Percentiles rank a stretch among this genome's conserved stretches.
These are phyloP conservation scores for Blastobotrys raffinosifermentans DNA, from an alignment of 1,139 yeast species.

Conservation along the genomic window DNA sequence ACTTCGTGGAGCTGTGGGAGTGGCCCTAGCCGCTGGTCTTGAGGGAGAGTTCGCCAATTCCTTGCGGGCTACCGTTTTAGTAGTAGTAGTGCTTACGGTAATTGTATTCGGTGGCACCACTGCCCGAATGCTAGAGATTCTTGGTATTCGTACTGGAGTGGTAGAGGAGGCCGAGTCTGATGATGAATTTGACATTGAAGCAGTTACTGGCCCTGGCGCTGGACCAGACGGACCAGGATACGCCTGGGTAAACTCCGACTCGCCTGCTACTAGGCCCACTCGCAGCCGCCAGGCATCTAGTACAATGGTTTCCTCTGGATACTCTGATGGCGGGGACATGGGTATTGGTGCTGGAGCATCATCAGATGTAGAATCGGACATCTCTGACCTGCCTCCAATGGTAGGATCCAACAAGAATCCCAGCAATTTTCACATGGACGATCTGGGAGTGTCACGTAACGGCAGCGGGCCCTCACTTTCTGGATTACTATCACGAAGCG, in stretches of 20 bases:
- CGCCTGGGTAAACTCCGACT: background rate
- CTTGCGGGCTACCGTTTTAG: constrained; percentile 86
- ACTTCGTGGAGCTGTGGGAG: constrained; percentile 97
- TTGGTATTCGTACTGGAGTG: constrained; percentile 89
- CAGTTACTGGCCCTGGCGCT: constrained; percentile 36
- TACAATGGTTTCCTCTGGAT: constrained; percentile 22
- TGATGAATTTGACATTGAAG: constrained; percentile 93
- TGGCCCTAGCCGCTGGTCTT: constrained; percentile 94
- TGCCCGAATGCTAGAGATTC: constrained; percentile 93
- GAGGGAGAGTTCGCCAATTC: constrained; percentile 93
- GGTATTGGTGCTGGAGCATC: no score
- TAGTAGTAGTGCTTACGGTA: constrained; percentile 93
- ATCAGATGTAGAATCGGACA: constrained; percentile 25
- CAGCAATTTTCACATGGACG: constrained; percentile 12
- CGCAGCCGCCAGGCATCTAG: constrained; percentile 10
- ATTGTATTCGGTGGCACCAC: constrained; percentile 98
- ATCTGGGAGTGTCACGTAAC: constrained; percentile 13
- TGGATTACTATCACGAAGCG: constrained; percentile 40
- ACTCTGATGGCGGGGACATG: constrained; percentile 21
- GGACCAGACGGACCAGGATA: background rate
- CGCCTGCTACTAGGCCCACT: constrained; percentile 1
- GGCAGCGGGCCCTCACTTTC: constrained; percentile 24
- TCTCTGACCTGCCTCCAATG: constrained; percentile 32
- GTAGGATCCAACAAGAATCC: constrained; percentile 14
- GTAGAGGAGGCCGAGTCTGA: constrained; percentile 77